These are phyloP conservation scores for Xylariaceae sp. DNA, from an alignment of 2,329 filamentous ascomycete genomes.

Conservation along the genomic window DNA sequence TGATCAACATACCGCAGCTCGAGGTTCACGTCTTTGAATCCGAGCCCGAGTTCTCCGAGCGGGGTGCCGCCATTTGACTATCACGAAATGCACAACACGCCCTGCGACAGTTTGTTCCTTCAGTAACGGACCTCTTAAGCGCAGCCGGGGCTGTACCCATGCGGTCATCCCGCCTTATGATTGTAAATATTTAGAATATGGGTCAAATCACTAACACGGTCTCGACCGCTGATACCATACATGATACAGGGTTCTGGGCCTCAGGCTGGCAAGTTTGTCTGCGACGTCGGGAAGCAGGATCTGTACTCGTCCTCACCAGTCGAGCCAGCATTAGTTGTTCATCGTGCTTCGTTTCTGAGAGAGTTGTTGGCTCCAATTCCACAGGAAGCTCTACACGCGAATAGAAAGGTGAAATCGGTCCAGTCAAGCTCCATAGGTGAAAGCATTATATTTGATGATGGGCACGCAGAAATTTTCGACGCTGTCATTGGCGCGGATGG, in stretches of 20 bases:
- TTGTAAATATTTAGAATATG: too few relatives aligned
- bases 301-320: too few relatives aligned
- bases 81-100: conserved; percentile 6
- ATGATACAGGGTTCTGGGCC: conserved; percentile 18
- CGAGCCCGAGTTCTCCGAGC: conserved; percentile 13
- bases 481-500: conserved; percentile 21
- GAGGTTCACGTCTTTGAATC: conserved; percentile 14
- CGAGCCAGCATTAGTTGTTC: neutral
- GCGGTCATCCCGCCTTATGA: conserved; percentile 2
- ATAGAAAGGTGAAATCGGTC: conserved; percentile 14
- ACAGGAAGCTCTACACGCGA: conserved; percentile 14
- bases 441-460: conserved; percentile 15
- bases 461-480: conserved; percentile 7
- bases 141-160: conserved; percentile 11
- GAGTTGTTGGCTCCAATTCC: conserved; percentile 17
- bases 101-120: conserved; percentile 6
- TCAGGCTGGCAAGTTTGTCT: conserved; percentile 9
- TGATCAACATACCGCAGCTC: neutral
- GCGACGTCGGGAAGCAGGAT: conserved; percentile 2
- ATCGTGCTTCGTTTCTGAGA: conserved; percentile 15
- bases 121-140: conserved; percentile 1
- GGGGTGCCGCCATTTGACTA: conserved; percentile 14
- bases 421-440: neutral
- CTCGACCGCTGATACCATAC: too few relatives aligned
- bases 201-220: too few relatives aligned